Evolutionary conservation across 2,329 filamentous ascomycete genomes (phyloP).

Genomic region (Colletotrichum spinosum): DNA sequence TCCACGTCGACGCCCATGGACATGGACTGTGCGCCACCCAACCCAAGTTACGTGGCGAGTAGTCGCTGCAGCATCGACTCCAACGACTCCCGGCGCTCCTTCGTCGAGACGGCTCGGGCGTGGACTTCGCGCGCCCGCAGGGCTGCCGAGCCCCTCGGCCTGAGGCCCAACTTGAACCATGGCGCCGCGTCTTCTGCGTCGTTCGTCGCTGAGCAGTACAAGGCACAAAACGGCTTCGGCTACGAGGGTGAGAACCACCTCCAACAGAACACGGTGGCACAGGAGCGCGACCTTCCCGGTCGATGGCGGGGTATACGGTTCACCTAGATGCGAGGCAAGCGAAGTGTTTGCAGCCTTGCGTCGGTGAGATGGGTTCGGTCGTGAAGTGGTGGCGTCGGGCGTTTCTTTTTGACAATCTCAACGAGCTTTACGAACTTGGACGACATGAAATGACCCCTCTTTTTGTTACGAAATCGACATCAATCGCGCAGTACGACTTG

Average conservation of each 20-base stretch:
- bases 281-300: slow-evolving; percentile 28
- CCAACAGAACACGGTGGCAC: slow-evolving; percentile 10
- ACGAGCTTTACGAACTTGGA: slow-evolving; percentile 35
- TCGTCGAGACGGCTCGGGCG: slow-evolving; percentile 22
- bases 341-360: slow-evolving; percentile 25
- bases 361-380: not conserved
- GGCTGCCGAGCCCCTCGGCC: slow-evolving; percentile 46
- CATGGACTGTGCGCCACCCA: slow-evolving; percentile 21
- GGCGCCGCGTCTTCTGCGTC: slow-evolving; percentile 54
- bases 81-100: slow-evolving; percentile 30
- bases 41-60: slow-evolving; percentile 21
- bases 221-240: slow-evolving; percentile 30
- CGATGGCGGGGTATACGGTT: slow-evolving; percentile 32
- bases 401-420: slow-evolving; percentile 15
- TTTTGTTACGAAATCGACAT: slow-evolving; percentile 29
- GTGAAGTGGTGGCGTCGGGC: slow-evolving; percentile 9
- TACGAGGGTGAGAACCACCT: slow-evolving; percentile 26
- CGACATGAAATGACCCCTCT: slow-evolving; percentile 33
- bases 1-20: slow-evolving; percentile 18
- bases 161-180: slow-evolving; percentile 59
- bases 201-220: slow-evolving; percentile 56
- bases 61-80: slow-evolving; percentile 39
- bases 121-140: slow-evolving; percentile 31
- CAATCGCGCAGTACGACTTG: slow-evolving; percentile 31
- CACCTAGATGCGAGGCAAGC: slow-evolving; percentile 24